Conservation (phyloP, 495 filamentous ascomycete genomes). For the Podospora pseudopauciseta region DNA sequence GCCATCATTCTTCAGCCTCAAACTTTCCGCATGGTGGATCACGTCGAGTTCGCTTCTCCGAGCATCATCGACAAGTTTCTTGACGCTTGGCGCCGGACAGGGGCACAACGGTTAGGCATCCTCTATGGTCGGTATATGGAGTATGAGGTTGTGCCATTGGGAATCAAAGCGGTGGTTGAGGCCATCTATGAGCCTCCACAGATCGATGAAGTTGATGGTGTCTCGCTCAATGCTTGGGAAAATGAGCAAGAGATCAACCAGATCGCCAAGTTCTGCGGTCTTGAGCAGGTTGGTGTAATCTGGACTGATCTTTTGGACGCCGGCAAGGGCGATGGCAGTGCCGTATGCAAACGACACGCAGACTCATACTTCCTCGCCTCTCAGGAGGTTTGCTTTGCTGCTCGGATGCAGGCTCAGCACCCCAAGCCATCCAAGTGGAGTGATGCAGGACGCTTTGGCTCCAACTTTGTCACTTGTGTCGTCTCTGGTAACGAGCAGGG, state of each 20-base stretch:
- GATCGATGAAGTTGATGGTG: constrained; percentile 82
- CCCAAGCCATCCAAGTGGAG: constrained; percentile 97
- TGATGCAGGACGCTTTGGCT: constrained; percentile 88
- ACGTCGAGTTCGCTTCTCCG: constrained; percentile 89
- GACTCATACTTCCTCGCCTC: constrained; percentile 95
- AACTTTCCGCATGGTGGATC: constrained; percentile 95
- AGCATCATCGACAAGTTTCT: constrained; percentile 80
- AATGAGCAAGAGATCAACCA: constrained; percentile 80
- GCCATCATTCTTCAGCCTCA: constrained; percentile 95
- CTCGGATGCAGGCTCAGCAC: constrained; percentile 78
- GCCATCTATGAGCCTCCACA: constrained; percentile 98
- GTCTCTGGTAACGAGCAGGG: constrained; percentile 88
- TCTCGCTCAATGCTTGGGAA: constrained; percentile 83
- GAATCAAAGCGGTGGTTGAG: constrained; percentile 94
- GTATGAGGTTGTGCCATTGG: constrained; percentile 88
- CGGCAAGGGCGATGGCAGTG: constrained; percentile 71
- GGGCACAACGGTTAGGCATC: constrained; percentile 78
- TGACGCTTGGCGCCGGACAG: constrained; percentile 83
- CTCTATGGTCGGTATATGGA: constrained; percentile 89
- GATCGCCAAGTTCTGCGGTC: constrained; percentile 76
- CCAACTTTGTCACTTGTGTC: constrained; percentile 95
- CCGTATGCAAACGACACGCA: constrained; percentile 92
- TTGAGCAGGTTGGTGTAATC: constrained; percentile 89
- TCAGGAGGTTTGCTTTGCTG: constrained; percentile 84
- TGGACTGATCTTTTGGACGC: constrained; percentile 91